These are phyloP conservation scores for Mycena vitilis DNA, from an alignment of 768 basidiomycete genomes.

Conservation along the genomic window DNA sequence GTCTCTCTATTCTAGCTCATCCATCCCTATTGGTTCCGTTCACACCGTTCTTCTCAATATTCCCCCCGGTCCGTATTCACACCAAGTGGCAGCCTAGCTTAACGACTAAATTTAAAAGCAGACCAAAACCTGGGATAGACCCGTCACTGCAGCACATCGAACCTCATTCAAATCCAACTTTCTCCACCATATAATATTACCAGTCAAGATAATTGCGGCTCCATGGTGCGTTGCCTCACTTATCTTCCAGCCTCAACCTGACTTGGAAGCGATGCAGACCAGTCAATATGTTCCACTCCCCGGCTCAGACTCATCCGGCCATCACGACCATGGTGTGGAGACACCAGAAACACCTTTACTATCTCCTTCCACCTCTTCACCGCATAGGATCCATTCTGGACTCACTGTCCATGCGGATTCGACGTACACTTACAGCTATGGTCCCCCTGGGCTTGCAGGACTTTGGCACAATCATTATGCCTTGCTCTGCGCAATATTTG, in stretches of 20 bases:
- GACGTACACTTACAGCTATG: constrained; percentile 77
- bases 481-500: constrained; percentile 76
- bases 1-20: too few species aligned
- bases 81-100: too few species aligned
- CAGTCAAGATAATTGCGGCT: too few species aligned
- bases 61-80: too few species aligned
- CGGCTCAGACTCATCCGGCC: background rate
- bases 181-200: too few species aligned
- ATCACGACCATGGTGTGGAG: background rate
- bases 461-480: constrained; percentile 74
- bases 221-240: too few species aligned
- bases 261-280: background rate
- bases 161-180: too few species aligned
- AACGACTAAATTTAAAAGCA: too few species aligned
- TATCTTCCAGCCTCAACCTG: background rate
- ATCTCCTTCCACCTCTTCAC: background rate
- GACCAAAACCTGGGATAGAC: too few species aligned
- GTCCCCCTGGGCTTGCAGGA: constrained; percentile 75
- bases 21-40: too few species aligned
- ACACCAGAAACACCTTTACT: constrained; percentile 15
- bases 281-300: constrained; percentile 20
- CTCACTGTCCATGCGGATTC: constrained; percentile 50
- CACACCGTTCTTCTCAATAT: too few species aligned
- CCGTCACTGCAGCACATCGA: too few species aligned
- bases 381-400: background rate